Conservation (phyloP, 2,329 filamentous ascomycete genomes). For the Monilinia fructigena region DNA sequence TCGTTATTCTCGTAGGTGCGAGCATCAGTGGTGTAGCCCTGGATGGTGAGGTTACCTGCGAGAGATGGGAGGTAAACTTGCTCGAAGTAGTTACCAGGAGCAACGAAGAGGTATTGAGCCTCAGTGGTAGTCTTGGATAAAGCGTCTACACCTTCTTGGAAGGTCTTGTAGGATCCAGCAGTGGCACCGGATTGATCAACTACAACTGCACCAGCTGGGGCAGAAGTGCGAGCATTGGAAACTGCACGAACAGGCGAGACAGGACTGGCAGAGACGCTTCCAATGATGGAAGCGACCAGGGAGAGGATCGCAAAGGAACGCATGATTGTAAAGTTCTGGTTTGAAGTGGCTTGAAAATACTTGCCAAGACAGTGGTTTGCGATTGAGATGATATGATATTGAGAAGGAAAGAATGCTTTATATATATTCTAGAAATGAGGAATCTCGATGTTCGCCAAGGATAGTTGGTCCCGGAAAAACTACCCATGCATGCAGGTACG, state of each 20-base stretch:
- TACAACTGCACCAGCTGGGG: constrained; percentile 48
- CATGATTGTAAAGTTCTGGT: constrained; percentile 4
- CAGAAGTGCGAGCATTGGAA: constrained; percentile 39
- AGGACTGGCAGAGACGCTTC: constrained; percentile 9
- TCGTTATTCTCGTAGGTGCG: constrained; percentile 49
- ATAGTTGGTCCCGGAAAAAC: background rate
- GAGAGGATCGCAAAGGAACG: constrained; percentile 18
- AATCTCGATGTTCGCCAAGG: background rate
- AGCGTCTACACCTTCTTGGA: constrained; percentile 35
- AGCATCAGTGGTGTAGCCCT: constrained; percentile 51
- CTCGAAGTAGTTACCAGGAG: constrained; percentile 55
- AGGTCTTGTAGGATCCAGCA: constrained; percentile 26
- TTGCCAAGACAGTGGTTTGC: background rate
- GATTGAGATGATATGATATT: background rate
- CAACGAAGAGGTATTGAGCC: constrained; percentile 54
- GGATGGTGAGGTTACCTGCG: constrained; percentile 51
- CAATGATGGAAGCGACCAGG: constrained; percentile 13
- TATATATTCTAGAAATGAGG: constrained; percentile 1
- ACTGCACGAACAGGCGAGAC: background rate
- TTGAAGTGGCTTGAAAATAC: background rate
- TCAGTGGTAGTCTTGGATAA: constrained; percentile 46
- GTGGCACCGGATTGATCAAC: constrained; percentile 45
- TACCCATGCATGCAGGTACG: background rate
- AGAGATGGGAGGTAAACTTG: constrained; percentile 53
- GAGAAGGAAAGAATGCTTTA: background rate